Base-by-base conservation (phyloP, 1,284 basidiomycete genomes). In the Rhodotorula sp. region DNA sequence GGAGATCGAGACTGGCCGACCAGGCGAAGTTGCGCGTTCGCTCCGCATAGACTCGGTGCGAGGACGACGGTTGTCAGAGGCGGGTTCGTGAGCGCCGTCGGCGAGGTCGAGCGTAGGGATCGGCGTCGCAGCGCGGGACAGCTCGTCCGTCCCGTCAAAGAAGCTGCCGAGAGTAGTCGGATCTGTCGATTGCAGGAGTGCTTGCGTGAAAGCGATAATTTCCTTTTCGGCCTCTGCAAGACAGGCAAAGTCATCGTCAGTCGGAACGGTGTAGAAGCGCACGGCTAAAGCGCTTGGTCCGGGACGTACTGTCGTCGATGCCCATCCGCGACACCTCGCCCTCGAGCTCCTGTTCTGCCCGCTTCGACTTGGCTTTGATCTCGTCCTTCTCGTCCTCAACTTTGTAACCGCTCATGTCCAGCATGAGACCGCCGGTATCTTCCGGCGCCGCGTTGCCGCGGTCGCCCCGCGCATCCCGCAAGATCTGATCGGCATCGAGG, bases 401-500 rank as follows among this genome's bases (percentile, higher is more conserved):
- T 65, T 81, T 81, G 78, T 85, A 85, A 1, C 85, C 85, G 15
- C 80, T 81, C 80, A 84, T 83, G 76, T 82, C 81, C 72, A 85
- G 71, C 31, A 83, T 82, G 83, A 84, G 79, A 86, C 62, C 70
- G 20, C 73, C 73, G 21, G 59, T 63, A 26, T 69, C 57, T 43
- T 69, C 73, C 4, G 70, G 70, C 7, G 69, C 54, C 29, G 60
- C 57, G 31, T 43, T 61, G 18, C 57, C 56, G 21, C 56, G 60
- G 21, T 49, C 49, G 62, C 34, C 29, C 58, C 6, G 58, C 67
- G 14, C 54, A 29, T 48, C 48, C 39, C 54, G 29, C 46, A 68
- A 39, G n/a, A 68, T 18, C 29, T 63, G 48, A 20, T 61, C 57
- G 21, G 46, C 20, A 21, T 67, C 70, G 21, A 64, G 47, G n/a